Evolutionary conservation across 148 eudicot species (phyloP), one percentile per base, ranked within the genome.

Genomic region (Beta vulgaris): DNA sequence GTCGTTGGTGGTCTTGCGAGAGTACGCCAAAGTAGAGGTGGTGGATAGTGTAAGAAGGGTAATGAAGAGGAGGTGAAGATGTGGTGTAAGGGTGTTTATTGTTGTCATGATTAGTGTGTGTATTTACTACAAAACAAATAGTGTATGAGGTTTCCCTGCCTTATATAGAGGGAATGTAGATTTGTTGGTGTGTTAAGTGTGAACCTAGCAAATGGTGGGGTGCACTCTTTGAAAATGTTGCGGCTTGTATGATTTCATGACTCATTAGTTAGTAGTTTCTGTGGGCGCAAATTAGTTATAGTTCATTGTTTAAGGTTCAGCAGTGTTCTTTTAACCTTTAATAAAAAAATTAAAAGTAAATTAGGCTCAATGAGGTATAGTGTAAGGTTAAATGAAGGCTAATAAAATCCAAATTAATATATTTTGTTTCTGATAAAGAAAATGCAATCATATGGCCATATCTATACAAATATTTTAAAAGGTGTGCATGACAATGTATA

Each of bases 1-100:
- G 61, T 85, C 85, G 58, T 80, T 64, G 34, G 73, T 79, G 0
- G 68, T 63, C 13, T 31, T n/a, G 14, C 16, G 43, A 35, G 82
- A 35, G 25, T 29, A 7, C n/a, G 36, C 64, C 16, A 19, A 29
- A 32, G 68, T 19, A 29, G 69, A 29, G 19, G 14, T 34, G 28
- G 29, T 32, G 68, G 63, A n/a, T 31, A 61, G 25, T 28, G 25
- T 6, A 25, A 80, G 40, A 25, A 80, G 40, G 61, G 51, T 40
- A 0, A n/a, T 42, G 18, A 65, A 42, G 25, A 71, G 18, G 72
- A 75, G 49, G 72, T 71, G 49, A 25, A 70, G 23, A 23, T 14
- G 25, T 28, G 18, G 25, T 7, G 34, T 29, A 7, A 31, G 68
- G 48, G 35, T 59, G 34, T 44, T 77, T 7, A 77, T 32, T 2